A percentile compares a stretch with the other conserved stretches of the same genome.
These are phyloP conservation scores for Somion occarium DNA, from an alignment of 1,284 basidiomycete species.

Conservation along the genomic window DNA sequence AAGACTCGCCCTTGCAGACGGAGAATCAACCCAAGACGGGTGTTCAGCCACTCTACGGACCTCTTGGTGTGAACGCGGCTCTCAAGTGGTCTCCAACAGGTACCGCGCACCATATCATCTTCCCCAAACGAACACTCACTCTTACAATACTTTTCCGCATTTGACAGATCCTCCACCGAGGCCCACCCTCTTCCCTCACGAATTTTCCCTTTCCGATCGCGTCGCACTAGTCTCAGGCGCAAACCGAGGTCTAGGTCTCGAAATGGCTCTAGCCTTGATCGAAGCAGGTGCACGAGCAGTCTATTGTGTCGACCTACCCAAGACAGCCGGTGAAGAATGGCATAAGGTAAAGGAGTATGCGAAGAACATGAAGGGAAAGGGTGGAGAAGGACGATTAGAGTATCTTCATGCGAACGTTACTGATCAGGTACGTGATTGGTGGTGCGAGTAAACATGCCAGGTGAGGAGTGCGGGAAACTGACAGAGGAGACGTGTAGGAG, in stretches of 20 bases:
- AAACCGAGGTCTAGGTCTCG: constrained; percentile 78
- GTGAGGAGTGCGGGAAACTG: neutral
- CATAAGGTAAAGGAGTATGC: constrained; percentile 50
- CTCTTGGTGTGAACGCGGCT: constrained; percentile 59
- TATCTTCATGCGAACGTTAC: constrained; percentile 66
- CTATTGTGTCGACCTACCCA: constrained; percentile 73
- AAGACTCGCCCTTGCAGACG: constrained; percentile 11
- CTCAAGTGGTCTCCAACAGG: constrained; percentile 35
- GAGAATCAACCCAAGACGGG: constrained; percentile 33
- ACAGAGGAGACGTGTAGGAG: constrained; percentile 17
- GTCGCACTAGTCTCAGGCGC: constrained; percentile 77
- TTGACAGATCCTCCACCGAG: constrained; percentile 13
- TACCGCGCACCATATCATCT: constrained; percentile 11
- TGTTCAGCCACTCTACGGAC: constrained; percentile 44
- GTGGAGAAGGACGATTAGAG: constrained; percentile 45
- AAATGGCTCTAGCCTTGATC: constrained; percentile 73
- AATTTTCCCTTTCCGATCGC: constrained; percentile 72
- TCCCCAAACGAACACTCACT: constrained; percentile 1
- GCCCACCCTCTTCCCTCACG: constrained; percentile 50
- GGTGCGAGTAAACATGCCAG: neutral
- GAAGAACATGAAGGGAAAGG: constrained; percentile 33
- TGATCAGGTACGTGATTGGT: constrained; percentile 37
- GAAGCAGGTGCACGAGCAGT: constrained; percentile 76
- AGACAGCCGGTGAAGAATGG: constrained; percentile 66
- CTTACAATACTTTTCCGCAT: neutral